Evolutionary conservation across 2,329 filamentous ascomycete genomes (phyloP).

Genomic region (Apiospora koreana): DNA sequence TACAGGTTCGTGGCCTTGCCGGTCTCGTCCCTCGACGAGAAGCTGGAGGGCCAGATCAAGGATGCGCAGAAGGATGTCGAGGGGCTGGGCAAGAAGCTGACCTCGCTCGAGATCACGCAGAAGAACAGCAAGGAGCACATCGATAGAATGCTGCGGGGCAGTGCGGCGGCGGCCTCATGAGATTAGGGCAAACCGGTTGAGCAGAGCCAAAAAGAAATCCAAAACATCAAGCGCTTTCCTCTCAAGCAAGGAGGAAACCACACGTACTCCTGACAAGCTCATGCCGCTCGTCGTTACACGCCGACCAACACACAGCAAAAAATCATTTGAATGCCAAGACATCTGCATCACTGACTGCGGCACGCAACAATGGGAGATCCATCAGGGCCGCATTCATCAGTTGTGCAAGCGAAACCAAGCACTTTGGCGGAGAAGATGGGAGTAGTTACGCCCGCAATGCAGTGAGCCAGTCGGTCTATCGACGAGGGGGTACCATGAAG

Average conservation of each 20-base stretch:
- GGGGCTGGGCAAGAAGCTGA: slow-evolving; percentile 81
- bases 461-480: neutral
- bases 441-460: too few relatives aligned
- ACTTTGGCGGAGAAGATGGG: neutral
- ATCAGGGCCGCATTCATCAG: too few relatives aligned
- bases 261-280: neutral
- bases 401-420: neutral
- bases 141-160: slow-evolving; percentile 75
- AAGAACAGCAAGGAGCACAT: slow-evolving; percentile 93
- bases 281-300: neutral
- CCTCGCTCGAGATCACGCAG: slow-evolving; percentile 92
- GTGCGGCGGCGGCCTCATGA: slow-evolving; percentile 32
- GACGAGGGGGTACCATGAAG: neutral
- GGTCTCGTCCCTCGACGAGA: slow-evolving; percentile 70
- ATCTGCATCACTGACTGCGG: too few relatives aligned
- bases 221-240: neutral
- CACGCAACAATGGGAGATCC: too few relatives aligned
- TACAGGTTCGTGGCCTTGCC: slow-evolving; percentile 32
- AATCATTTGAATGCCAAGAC: too few relatives aligned
- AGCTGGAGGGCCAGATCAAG: slow-evolving; percentile 73
- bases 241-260: neutral
- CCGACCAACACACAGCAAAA: too few relatives aligned
- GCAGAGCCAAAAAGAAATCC: neutral
- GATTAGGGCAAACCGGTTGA: slow-evolving; percentile 11
- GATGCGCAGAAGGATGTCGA: slow-evolving; percentile 77